Percentiles rank a stretch among this genome's conserved stretches.
Evolutionary conservation across 2,329 filamentous ascomycete species (phyloP).

Genomic region (Thielaviopsis euricoi): DNA sequence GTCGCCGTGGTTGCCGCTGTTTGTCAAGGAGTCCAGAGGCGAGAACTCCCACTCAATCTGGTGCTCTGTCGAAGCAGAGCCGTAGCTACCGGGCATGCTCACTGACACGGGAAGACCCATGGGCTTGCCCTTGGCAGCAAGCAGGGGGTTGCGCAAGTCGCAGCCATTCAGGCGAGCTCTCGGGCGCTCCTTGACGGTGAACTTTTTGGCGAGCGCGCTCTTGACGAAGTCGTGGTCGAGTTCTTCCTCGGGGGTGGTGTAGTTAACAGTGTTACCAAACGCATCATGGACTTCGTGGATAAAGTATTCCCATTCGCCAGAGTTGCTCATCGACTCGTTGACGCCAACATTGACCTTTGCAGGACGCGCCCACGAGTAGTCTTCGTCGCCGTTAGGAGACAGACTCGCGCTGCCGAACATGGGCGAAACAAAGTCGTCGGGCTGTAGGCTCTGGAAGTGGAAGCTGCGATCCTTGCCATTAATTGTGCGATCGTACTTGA

Average conservation of each 20-base stretch:
- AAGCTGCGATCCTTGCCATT: conserved; percentile 72
- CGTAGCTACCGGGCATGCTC: conserved; percentile 38
- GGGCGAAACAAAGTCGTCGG: conserved; percentile 69
- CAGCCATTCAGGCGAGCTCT: conserved; percentile 56
- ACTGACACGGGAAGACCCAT: conserved; percentile 47
- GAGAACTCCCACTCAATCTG: conserved; percentile 70
- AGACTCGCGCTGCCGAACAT: conserved; percentile 46
- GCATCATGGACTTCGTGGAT: conserved; percentile 87
- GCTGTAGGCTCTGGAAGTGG: conserved; percentile 85
- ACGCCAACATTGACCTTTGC: conserved; percentile 64
- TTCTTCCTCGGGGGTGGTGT: conserved; percentile 51
- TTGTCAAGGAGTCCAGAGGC: conserved; percentile 50
- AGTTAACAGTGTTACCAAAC: conserved; percentile 72
- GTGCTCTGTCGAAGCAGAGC: conserved; percentile 51
- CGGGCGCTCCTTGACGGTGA: conserved; percentile 77
- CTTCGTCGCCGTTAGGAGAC: conserved; percentile 40
- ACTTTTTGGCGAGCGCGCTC: conserved; percentile 54
- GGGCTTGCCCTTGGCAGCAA: conserved; percentile 59
- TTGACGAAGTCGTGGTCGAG: conserved; percentile 43
- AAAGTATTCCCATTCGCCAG: conserved; percentile 75
- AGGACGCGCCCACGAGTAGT: conserved; percentile 61
- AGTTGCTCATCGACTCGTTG: conserved; percentile 70
- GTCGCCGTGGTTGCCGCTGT: conserved; percentile 52
- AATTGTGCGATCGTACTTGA: conserved; percentile 78
- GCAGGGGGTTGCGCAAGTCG: conserved; percentile 63